Evolutionary conservation across 805 yeast genomes (phyloP), one percentile per base, ranked within the genome.

Genomic region (Grigorovia transvaalensis): DNA sequence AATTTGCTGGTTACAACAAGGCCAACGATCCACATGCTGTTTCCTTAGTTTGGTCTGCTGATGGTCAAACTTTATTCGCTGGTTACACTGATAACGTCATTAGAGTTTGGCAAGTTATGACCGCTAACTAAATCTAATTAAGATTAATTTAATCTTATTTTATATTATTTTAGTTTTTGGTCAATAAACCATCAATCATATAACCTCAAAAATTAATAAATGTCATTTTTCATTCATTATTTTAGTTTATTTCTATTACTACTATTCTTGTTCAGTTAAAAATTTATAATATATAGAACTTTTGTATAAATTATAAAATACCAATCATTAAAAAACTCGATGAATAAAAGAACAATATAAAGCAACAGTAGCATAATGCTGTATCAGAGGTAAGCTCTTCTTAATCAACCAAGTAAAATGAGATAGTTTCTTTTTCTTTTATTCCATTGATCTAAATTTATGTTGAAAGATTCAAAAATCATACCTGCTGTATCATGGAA

Each of bases 31-130:
- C 99, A 73, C 96, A 88, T 77, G 91, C 95, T 74, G 80, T 93
- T 74, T 91, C 98, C 64, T 83, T 93, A 74, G 88, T 97, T 75
- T 93, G 99, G 99, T 90, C 98, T 69, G 91, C 96, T 76, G 99
- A 93, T 70, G 99, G 99, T 75, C 98, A 91, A 83, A 88, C 85
- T 85, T 83, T 93, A 78, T 93, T 88, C 75, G 96, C 98, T 69
- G 99, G 99, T 83, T 93, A 93, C 96, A 90, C 97, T 71, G 99
- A 93, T 79, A 88, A 88, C 82, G 82, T 86, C 74, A 91, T 93
- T 83, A 91, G 99, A 81, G 99, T 93, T 77, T 93, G 99, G 99
- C 98, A 93, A 85, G 96, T 93, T 70, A 93, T 93, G 98, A 88
- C 95, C 78, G 62, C 69, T 55, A 64, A 67, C 68, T 68, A 68